Base-by-base conservation (phyloP, 495 filamentous ascomycete species). In the Hypoxylon lienhwacheense region DNA sequence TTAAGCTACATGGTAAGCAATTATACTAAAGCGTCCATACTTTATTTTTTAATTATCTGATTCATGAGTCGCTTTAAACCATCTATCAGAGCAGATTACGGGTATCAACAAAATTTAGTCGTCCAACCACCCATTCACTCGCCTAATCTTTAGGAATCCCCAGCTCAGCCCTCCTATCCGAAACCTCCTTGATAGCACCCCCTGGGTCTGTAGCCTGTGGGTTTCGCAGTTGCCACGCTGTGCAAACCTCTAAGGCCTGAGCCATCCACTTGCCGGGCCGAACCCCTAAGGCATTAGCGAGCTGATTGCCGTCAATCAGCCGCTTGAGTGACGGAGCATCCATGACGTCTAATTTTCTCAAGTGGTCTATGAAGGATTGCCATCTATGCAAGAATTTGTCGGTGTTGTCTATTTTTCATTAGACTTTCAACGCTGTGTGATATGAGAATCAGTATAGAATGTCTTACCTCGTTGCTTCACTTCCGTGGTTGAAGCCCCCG, bases 171-270 rank as follows among this genome's bases (percentile, higher is more conserved):
- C 73, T 74, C 65, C 74, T 77, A 31, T 65, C 66, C 31, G 66
- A 51, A 12, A 93, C 77, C 61, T 85, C 83, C 53, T 88, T 81
- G 50, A 95, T 73, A 4, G 78, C 89, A 15, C 74, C 79, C 5
- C 76, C 66, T 12, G 83, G 76, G 43, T 87, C 83, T 4, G 73
- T 76, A 5, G 69, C 70, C 2, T 80, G 80, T 2, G 91, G 89
- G 65, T 97, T 81, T 22, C 86, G 74, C 20, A 97, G 74, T 72
- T 97, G 95, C 89, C 90, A 97, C 47, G 82, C 81, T 66, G 93
- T 77, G 21, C 84, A 82, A 11, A 86, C 70, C 5, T 88, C 82
- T 34, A 93, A 64, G 10, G 89, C 90, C 47, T 73, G 71, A 50
- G 80, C 79, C 77, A 90, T 82, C 92, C 92, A 97, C 10, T 76